These are phyloP conservation scores for Penicillium roqueforti DNA, from an alignment of 495 filamentous ascomycete genomes.

Conservation along the genomic window DNA sequence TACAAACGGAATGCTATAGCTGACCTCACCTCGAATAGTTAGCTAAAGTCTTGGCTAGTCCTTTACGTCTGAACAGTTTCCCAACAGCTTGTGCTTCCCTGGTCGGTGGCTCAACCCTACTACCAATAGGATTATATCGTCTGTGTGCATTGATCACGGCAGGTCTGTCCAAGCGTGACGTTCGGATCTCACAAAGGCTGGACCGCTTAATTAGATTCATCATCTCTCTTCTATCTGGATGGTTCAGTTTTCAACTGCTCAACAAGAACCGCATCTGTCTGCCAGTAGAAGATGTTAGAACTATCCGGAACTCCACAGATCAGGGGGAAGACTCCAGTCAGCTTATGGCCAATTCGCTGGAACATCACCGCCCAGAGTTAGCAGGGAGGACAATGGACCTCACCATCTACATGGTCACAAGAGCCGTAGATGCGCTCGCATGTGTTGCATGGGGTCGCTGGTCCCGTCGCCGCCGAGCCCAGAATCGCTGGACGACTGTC, in stretches of 20 bases:
- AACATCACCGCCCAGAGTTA: slow-evolving; percentile 30
- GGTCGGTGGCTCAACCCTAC: slow-evolving; percentile 69
- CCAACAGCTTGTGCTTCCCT: slow-evolving; percentile 77
- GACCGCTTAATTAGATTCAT: slow-evolving; percentile 36
- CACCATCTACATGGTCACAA: slow-evolving; percentile 71
- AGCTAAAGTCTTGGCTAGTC: slow-evolving; percentile 30
- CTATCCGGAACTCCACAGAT: slow-evolving; percentile 2
- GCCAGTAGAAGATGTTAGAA: slow-evolving; percentile 9
- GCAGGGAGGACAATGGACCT: slow-evolving; percentile 83
- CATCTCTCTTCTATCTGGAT: slow-evolving; percentile 43
- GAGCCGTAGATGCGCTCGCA: slow-evolving; percentile 70
- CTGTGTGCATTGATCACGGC: slow-evolving; percentile 27
- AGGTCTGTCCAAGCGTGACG: slow-evolving; percentile 14
- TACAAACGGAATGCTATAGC: not conserved
- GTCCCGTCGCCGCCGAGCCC: slow-evolving; percentile 24
- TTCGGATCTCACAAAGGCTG: slow-evolving; percentile 15
- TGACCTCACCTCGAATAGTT: slow-evolving; percentile 27
- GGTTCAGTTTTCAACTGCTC: slow-evolving; percentile 45
- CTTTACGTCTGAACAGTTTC: slow-evolving; percentile 53
- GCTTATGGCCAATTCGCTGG: slow-evolving; percentile 24
- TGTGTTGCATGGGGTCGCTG: slow-evolving; percentile 60
- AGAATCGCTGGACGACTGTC: slow-evolving; percentile 46
- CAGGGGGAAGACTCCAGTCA: slow-evolving; percentile 34
- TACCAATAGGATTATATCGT: slow-evolving; percentile 45
- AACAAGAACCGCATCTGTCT: slow-evolving; percentile 35